Evolutionary conservation across 73 alveolate species (phyloP).

Genomic region (Tetrahymena thermophila): DNA sequence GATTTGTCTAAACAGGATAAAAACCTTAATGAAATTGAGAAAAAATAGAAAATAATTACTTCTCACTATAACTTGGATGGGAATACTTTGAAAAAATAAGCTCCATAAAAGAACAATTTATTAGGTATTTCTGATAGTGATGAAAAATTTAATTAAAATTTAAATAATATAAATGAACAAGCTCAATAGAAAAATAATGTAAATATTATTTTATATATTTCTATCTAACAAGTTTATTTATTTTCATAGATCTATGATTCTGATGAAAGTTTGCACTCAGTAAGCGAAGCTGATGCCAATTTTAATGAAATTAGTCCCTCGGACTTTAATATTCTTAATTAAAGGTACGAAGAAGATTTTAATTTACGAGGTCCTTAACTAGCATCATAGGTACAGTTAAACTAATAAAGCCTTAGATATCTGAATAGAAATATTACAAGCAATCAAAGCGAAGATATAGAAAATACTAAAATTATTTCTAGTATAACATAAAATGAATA

Average conservation of each 20-base stretch:
- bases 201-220: not conserved
- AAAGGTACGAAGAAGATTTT: not conserved
- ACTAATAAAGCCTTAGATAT: not conserved
- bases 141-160: not conserved
- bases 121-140: not conserved
- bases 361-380: not conserved
- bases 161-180: not conserved
- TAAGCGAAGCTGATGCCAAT: not conserved
- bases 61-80: not conserved
- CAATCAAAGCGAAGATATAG: too few relatives aligned
- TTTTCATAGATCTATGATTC: not conserved
- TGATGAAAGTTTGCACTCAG: not conserved
- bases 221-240: not conserved
- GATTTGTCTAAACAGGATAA: not conserved
- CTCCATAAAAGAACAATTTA: not conserved
- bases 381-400: not conserved
- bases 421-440: not conserved
- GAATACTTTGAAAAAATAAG: not conserved
- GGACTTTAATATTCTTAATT: not conserved
- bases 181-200: not conserved
- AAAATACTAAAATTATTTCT: too few relatives aligned
- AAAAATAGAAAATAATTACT: not conserved
- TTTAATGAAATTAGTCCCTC: not conserved
- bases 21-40: not conserved
- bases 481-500: too few relatives aligned